These are phyloP conservation scores for Skeletonema costatum DNA, from an alignment of 108 stramenopile species.

Conservation along the genomic window DNA sequence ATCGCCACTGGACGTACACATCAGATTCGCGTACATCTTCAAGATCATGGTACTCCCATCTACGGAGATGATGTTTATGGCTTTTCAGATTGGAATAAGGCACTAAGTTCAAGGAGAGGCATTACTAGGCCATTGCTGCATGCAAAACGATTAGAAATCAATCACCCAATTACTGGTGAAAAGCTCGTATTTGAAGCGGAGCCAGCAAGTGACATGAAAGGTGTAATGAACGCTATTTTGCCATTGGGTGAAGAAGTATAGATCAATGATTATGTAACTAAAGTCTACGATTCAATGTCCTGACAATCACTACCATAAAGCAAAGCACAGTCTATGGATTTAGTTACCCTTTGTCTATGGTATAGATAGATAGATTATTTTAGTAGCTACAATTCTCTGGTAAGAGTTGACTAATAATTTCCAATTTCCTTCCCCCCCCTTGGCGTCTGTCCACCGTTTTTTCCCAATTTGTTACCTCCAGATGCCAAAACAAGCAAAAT, in stretches of 20 bases:
- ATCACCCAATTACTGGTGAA: slow-evolving; percentile 90
- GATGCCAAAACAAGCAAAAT: too few relatives aligned
- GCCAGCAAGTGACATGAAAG: slow-evolving; percentile 83
- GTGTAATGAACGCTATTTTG: slow-evolving; percentile 71
- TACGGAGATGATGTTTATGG: slow-evolving; percentile 97
- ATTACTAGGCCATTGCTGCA: slow-evolving; percentile 90
- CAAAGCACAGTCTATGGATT: too few relatives aligned
- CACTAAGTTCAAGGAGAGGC: slow-evolving; percentile 66
- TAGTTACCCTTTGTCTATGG: too few relatives aligned
- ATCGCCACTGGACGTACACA: slow-evolving; percentile 97
- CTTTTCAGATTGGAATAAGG: slow-evolving; percentile 88
- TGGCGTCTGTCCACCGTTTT: too few relatives aligned
- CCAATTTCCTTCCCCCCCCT: too few relatives aligned
- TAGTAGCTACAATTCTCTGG: too few relatives aligned
- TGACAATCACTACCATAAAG: too few relatives aligned
- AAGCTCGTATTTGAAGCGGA: slow-evolving; percentile 80
- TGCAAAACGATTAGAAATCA: slow-evolving; percentile 81
- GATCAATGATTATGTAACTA: background rate
- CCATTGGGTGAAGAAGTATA: slow-evolving; percentile 48
- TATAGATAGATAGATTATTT: too few relatives aligned
- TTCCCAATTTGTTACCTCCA: too few relatives aligned
- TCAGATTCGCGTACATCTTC: slow-evolving; percentile 91
- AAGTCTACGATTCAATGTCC: too few relatives aligned
- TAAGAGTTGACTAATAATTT: too few relatives aligned
- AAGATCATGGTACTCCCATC: slow-evolving; percentile 94